phyloP scores from a whole-genome alignment of 306 rosid genomes.

The Fragaria iinumae region DNA sequence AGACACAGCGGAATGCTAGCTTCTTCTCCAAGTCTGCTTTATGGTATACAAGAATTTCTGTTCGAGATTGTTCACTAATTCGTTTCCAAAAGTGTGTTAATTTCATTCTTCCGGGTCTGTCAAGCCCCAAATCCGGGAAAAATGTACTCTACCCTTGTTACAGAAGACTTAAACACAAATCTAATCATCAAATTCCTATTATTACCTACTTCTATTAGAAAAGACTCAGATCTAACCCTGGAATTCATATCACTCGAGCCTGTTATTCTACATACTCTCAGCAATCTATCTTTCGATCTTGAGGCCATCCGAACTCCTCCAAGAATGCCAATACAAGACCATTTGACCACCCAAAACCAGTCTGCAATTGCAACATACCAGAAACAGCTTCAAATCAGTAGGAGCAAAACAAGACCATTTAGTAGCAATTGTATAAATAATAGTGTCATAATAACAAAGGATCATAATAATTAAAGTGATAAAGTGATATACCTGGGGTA shows the following conservation, averaged over 20 bases:
- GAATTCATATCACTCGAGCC: not conserved
- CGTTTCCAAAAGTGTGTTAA: not conserved
- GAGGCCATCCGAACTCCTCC: conserved; percentile 98
- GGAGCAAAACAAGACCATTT: not conserved
- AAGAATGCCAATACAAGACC: conserved; percentile 87
- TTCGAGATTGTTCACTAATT: not conserved
- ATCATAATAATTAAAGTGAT: conserved; percentile 6
- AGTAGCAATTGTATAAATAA: not conserved
- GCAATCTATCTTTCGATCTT: conserved; percentile 54
- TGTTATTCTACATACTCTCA: conserved; percentile 9
- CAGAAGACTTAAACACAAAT: not conserved
- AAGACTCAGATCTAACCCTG: not conserved
- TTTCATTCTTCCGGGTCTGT: not conserved
- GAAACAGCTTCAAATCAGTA: conserved; percentile 13
- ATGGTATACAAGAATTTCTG: not conserved
- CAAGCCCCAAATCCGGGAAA: not conserved
- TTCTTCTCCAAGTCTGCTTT: conserved; percentile 9
- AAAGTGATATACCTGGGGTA: conserved; percentile 58
- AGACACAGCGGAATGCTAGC: not conserved
- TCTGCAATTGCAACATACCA: conserved; percentile 52
- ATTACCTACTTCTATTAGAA: not conserved
- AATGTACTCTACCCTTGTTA: not conserved
- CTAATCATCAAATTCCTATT: not conserved
- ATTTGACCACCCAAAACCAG: conserved; percentile 97
- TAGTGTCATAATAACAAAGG: not conserved